These are phyloP conservation scores for Xanthoceras sorbifolium DNA, from an alignment of 345 rosid species.

Conservation along the genomic window DNA sequence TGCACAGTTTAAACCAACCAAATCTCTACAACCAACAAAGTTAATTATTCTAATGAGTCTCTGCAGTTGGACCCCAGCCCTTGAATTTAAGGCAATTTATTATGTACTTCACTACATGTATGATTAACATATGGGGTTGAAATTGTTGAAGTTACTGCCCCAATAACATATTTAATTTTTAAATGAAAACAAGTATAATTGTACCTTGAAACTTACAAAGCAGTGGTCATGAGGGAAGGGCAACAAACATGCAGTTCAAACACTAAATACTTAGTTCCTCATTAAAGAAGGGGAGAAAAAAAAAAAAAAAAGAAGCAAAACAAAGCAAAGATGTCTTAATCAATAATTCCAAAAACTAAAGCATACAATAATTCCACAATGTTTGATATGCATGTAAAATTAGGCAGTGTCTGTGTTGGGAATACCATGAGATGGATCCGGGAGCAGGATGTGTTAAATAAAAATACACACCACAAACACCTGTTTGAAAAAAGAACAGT, in stretches of 20 bases:
- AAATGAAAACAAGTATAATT: neutral
- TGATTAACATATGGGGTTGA: neutral
- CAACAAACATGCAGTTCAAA: neutral
- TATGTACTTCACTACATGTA: neutral
- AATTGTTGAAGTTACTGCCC: neutral
- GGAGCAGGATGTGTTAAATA: neutral
- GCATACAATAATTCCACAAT: neutral
- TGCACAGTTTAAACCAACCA: neutral
- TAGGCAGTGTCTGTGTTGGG: neutral
- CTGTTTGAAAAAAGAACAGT: neutral
- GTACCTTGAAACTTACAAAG: neutral
- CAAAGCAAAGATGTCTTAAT: neutral
- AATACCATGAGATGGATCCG: neutral
- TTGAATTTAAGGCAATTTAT: neutral
- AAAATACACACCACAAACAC: neutral
- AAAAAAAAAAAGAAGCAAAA: neutral
- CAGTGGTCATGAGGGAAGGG: neutral
- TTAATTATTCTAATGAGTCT: neutral
- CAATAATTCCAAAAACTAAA: neutral
- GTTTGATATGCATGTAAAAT: neutral
- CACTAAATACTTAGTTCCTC: neutral
- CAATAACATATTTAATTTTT: neutral
- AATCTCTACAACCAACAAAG: neutral
- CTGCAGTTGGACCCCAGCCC: neutral
- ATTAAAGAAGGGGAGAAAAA: neutral